These are phyloP conservation scores for Biscutella auriculata DNA, from an alignment of 441 rosid species.

Conservation along the genomic window DNA sequence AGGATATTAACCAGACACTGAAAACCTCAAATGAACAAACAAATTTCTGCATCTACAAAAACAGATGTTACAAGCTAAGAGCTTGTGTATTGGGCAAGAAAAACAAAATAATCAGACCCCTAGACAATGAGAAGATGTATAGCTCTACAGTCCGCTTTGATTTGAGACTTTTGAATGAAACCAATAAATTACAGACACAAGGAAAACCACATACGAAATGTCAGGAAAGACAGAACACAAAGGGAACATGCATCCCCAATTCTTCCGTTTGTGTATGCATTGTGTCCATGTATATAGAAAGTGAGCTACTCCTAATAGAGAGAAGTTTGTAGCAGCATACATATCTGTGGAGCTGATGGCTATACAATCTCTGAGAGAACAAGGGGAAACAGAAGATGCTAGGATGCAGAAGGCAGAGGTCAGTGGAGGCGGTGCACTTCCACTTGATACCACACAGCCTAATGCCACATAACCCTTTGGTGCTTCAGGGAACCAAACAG, in stretches of 20 bases:
- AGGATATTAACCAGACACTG: conserved; percentile 5
- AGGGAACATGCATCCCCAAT: not conserved
- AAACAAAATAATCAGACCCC: not conserved
- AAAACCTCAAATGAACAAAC: not conserved
- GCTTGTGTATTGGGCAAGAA: not conserved
- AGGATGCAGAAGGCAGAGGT: conserved; percentile 73
- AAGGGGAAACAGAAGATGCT: conserved; percentile 73
- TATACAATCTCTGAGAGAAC: conserved; percentile 79
- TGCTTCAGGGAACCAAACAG: conserved; percentile 92
- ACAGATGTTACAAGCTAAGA: conserved; percentile 1
- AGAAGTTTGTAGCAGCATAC: conserved; percentile 36
- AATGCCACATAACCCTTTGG: conserved; percentile 85
- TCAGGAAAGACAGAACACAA: conserved; percentile 1
- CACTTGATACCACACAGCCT: conserved; percentile 75
- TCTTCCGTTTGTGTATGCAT: conserved; percentile 9
- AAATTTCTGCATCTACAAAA: conserved; percentile 1
- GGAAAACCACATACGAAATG: not conserved
- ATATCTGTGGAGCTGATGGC: conserved; percentile 38
- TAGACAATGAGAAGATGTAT: not conserved
- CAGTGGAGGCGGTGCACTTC: conserved; percentile 53
- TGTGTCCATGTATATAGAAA: conserved; percentile 5
- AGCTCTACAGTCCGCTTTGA: not conserved
- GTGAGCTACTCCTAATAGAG: conserved; percentile 5
- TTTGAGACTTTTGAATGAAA: conserved; percentile 8
- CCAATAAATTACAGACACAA: not conserved